Evolutionary conservation across 176 grass and related monocot genomes (phyloP), one percentile per base, ranked within the genome.

Genomic region (Ampelocalamus luodianensis): DNA sequence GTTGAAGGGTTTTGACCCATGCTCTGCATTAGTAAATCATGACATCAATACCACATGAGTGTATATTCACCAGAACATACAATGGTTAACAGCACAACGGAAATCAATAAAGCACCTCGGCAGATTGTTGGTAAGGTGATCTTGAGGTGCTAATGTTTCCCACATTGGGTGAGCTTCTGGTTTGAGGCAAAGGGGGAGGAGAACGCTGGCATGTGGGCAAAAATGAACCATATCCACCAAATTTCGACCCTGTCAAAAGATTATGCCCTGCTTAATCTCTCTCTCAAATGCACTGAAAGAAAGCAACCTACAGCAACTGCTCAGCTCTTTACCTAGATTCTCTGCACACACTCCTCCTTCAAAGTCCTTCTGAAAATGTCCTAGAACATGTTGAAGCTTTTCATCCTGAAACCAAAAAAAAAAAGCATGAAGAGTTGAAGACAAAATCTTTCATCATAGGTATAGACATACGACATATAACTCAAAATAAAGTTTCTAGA

Each of bases 161-260:
- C n/a, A 62, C 54, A 72, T 61, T 76, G 48, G 78, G 50, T 51
- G 88, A 76, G 80, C 79, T 87, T 87, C 69, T 87, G n/a, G 80
- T 75, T 84, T 85, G 92, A 77, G 74, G 34, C 44, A 91, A 83
- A 85, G 81, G 72, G 13, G 88, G 80, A 91, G 93, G 88, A 85
- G 92, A 92, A 36, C 68, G 77, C 55, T 90, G 90, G 56, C 91
- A 88, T 59, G 92, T 82, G 23, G 94, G 94, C 67, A 97, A 87
- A 80, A 97, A 97, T 32, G 94, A 97, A 76, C 94, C 94, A 72
- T 97, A 97, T 32, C 88, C 92, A 82, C 88, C 92, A 86, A 84
- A 92, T 92, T 94, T 94, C 12, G 94, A 72, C 63, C 94, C 94
- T 97, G 72, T 85, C 29, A 80, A 59, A 91, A 91, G 65, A 87